A percentile compares a stretch with the other conserved stretches of the same genome.
Evolutionary conservation across 106 monocot species (phyloP).

Genomic region (Platanthera zijinensis): DNA sequence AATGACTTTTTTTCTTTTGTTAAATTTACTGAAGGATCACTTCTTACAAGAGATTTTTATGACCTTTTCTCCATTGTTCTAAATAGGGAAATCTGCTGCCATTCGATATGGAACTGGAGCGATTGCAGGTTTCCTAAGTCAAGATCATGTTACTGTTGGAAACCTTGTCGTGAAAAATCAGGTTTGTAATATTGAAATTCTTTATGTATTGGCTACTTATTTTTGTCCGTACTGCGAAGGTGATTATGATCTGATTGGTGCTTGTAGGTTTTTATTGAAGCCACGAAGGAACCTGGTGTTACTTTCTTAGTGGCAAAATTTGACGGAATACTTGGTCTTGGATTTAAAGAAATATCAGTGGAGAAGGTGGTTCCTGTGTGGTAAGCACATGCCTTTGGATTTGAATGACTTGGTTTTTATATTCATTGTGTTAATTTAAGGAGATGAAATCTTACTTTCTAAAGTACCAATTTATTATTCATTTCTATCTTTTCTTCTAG

Average conservation of each 20-base stretch:
- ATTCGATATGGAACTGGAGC: conserved; percentile 87
- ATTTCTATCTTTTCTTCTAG: neutral
- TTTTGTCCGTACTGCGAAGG: neutral
- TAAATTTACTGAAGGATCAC: conserved; percentile 1
- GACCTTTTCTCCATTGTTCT: conserved; percentile 7
- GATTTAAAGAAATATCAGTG: conserved; percentile 63
- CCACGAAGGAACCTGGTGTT: conserved; percentile 42
- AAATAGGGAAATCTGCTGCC: conserved; percentile 58
- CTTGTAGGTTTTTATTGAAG: conserved; percentile 54
- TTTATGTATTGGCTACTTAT: neutral
- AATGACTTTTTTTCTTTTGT: neutral
- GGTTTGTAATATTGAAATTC: conserved; percentile 23
- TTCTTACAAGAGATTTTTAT: neutral
- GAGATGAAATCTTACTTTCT: neutral
- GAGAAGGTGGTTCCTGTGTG: conserved; percentile 42
- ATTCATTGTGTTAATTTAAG: neutral
- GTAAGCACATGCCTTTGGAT: conserved; percentile 15
- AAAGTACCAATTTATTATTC: neutral
- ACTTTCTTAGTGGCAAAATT: conserved; percentile 58
- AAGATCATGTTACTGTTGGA: conserved; percentile 66
- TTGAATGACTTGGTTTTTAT: neutral
- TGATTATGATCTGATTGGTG: neutral
- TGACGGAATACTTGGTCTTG: conserved; percentile 66
- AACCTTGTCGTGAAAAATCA: conserved; percentile 67
- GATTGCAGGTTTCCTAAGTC: conserved; percentile 73